A percentile compares a stretch with the other conserved stretches of the same genome.
phyloP scores from a whole-genome alignment of 495 filamentous ascomycete species.

The Penicillium taxi region DNA sequence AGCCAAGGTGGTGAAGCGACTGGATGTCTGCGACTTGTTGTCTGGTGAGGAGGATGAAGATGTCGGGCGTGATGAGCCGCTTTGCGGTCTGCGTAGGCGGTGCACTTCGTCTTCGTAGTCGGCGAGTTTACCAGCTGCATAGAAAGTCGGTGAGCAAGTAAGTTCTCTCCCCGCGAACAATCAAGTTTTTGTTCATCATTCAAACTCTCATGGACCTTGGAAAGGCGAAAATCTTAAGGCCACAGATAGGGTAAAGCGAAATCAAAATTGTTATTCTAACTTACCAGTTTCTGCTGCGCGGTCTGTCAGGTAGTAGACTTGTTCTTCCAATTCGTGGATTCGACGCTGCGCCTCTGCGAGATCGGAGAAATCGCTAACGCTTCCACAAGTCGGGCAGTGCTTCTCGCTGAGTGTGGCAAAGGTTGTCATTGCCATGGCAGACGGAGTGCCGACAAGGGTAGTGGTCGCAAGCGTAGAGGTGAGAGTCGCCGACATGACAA shows the following conservation, averaged over 20 bases:
- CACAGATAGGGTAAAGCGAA: too few relatives aligned
- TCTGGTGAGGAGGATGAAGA: conserved; percentile 25
- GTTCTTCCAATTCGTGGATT: conserved; percentile 74
- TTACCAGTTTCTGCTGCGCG: conserved; percentile 72
- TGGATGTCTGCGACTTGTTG: conserved; percentile 32
- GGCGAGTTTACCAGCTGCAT: conserved; percentile 65
- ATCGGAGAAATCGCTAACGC: conserved; percentile 27
- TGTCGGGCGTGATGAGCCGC: conserved; percentile 26
- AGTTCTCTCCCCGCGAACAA: too few relatives aligned
- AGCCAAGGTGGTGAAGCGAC: conserved; percentile 51
- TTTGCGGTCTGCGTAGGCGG: conserved; percentile 47
- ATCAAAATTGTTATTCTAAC: too few relatives aligned
- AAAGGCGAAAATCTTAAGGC: too few relatives aligned
- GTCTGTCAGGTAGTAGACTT: conserved; percentile 62
- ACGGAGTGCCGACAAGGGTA: conserved; percentile 26
- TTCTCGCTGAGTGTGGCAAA: conserved; percentile 21
- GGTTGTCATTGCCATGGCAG: conserved; percentile 30
- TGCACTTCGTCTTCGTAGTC: conserved; percentile 91
- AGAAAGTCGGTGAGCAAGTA: conserved; percentile 8
- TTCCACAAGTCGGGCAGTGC: conserved; percentile 43
- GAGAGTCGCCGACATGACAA: conserved; percentile 26
- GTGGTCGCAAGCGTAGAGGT: conserved; percentile 28
- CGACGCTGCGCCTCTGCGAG: conserved; percentile 51
- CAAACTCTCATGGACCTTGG: too few relatives aligned
- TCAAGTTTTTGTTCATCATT: too few relatives aligned